Evolutionary conservation across 225 moss, liverwort and hornwort species (phyloP).

Genomic region (Bryum argenteum): DNA sequence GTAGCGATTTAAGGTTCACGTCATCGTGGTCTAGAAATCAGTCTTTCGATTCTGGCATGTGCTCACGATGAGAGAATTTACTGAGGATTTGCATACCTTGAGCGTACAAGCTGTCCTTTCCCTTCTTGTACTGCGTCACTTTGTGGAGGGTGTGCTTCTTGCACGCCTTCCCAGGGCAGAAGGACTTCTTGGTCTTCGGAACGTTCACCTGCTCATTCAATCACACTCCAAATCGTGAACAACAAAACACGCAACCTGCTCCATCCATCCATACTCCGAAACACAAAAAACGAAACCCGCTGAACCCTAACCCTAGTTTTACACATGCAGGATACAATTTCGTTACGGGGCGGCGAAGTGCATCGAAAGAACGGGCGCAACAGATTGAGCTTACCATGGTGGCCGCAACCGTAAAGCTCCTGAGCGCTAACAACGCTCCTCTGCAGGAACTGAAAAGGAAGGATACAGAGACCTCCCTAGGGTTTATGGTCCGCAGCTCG

Average conservation of each 20-base stretch:
- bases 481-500: constrained; percentile 25
- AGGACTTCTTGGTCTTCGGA: constrained; percentile 97
- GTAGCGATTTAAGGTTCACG: too few species aligned
- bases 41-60: neutral
- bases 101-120: constrained; percentile 85
- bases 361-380: neutral
- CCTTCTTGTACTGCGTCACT: constrained; percentile 97
- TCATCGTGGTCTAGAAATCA: neutral
- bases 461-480: accelerated
- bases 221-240: neutral
- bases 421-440: constrained; percentile 12
- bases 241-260: neutral
- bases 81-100: constrained; percentile 48
- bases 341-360: neutral
- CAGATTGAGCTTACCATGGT: constrained; percentile 38
- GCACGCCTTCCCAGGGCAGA: constrained; percentile 92
- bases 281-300: neutral
- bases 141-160: constrained; percentile 94
- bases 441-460: neutral
- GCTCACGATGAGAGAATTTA: neutral
- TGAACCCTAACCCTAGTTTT: constrained; percentile 35
- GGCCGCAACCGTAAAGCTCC: constrained; percentile 31
- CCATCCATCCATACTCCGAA: constrained; percentile 9
- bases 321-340: neutral
- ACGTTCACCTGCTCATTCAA: constrained; percentile 70